Evolutionary conservation across 257 asterid genomes (phyloP), one percentile per base, ranked within the genome.

Genomic region (Leonotis leonurus): DNA sequence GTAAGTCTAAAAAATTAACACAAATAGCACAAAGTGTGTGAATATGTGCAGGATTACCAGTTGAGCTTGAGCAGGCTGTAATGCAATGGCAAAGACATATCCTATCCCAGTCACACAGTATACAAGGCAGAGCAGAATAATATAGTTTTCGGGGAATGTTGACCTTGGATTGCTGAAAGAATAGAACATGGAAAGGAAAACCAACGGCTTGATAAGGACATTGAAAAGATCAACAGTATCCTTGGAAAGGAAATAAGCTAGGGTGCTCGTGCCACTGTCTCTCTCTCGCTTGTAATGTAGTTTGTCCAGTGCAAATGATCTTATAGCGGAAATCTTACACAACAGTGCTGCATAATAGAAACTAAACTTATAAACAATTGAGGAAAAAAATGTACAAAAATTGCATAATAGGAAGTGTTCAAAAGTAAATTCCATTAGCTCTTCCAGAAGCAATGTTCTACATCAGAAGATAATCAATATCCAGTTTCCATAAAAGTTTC

Each of bases 51-150:
- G 43, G 39, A 71, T 12, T 77, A 93, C 99, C 95, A 93, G 77
- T 79, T 93, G 99, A 32, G 99, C 99, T 68, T 85, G 96, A 62
- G 88, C 79, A 1, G 97, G 86, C 57, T 80, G 85, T 30, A 89
- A 71, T 67, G 75, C 68, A 79, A 93, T 85, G 18, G 99, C 99
- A 16, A 89, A 87, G 33, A 93, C 77, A 56, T 93, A 93, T 63
- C 96, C 96, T 17, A 93, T 74, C 70, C 99, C 99, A 2, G 96
- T 83, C 43, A 93, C 97, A 60, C 97, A 89, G 60, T 93, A 93
- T 17, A 85, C 80, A 1, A 93, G 95, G 76, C 92, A 82, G 64
- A 89, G 73, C 70, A 87, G 68, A 41, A 93, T 85, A 0, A 75
- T 2, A 37, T 93, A 93, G 76, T 87, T 93, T 70, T 85, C 88